phyloP scores from a whole-genome alignment of 345 rosid genomes.

The Linum lewisii region DNA sequence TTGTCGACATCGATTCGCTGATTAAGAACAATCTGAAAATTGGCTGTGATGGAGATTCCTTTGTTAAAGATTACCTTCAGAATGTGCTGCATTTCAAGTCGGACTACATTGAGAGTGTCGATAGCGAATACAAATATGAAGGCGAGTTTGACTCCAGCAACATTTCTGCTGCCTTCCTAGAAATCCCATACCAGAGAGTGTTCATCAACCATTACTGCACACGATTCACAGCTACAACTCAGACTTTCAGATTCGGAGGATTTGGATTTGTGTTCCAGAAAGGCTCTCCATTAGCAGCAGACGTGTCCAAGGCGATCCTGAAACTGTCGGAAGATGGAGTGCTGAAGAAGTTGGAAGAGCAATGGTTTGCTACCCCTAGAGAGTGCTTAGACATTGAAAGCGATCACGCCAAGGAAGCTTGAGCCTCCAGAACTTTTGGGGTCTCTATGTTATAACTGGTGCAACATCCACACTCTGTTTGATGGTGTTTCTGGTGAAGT shows the following conservation, averaged over 20 bases:
- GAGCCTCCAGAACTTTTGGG: constrained; percentile 36
- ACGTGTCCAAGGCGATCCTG: constrained; percentile 40
- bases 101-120: constrained; percentile 16
- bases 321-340: constrained; percentile 30
- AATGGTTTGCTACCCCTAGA: constrained; percentile 19
- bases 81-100: constrained; percentile 19
- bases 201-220: constrained; percentile 32
- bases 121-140: constrained; percentile 15
- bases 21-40: constrained; percentile 22
- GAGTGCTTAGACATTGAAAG: constrained; percentile 18
- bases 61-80: constrained; percentile 29
- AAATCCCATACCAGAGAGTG: constrained; percentile 41
- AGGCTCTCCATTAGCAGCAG: constrained; percentile 33
- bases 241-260: constrained; percentile 41
- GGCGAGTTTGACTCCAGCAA: constrained; percentile 16
- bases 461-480: constrained; percentile 29
- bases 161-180: constrained; percentile 43
- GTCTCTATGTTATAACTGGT: constrained; percentile 26
- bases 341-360: constrained; percentile 17
- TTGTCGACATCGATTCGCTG: constrained; percentile 27
- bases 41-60: constrained; percentile 44
- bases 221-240: constrained; percentile 16
- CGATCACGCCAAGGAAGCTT: constrained; percentile 15
- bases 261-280: constrained; percentile 47
- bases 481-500: constrained; percentile 17